These are phyloP conservation scores for Colletotrichum chrysophilum DNA, from an alignment of 2,329 filamentous ascomycete species.

Conservation along the genomic window DNA sequence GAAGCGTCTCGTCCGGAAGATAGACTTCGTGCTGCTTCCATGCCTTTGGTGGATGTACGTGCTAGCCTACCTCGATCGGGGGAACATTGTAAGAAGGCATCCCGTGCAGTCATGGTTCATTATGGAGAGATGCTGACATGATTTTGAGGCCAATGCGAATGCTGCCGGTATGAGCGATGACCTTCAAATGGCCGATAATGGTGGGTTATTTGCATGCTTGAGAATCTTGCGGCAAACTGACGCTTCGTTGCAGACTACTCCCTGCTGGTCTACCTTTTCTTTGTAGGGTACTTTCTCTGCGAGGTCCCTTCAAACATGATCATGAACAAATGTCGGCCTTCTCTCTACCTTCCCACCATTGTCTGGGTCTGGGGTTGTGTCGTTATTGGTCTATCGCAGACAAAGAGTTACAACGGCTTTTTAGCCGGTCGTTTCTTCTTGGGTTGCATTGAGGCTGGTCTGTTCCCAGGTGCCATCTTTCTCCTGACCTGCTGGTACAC, in stretches of 20 bases:
- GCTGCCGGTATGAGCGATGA: not conserved
- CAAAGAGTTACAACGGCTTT: conserved; percentile 44
- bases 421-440: conserved; percentile 55
- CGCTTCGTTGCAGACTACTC: not conserved
- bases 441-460: not conserved
- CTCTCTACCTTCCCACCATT: conserved; percentile 17
- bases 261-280: not conserved
- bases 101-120: not conserved
- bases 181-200: not conserved
- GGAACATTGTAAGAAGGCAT: not conserved
- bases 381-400: conserved; percentile 50
- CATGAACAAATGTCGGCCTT: not conserved
- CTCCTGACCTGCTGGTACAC: not conserved
- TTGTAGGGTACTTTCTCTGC: not conserved
- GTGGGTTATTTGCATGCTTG: not conserved
- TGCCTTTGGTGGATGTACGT: conserved; percentile 41
- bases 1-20: conserved; percentile 46
- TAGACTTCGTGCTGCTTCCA: conserved; percentile 53
- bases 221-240: not conserved
- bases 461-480: not conserved
- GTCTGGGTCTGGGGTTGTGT: conserved; percentile 19
- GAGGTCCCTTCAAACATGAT: not conserved
- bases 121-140: not conserved
- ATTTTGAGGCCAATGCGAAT: not conserved
- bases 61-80: conserved; percentile 8